Evolutionary conservation across 257 asterid genomes (phyloP), one percentile per base, ranked within the genome.

Genomic region (Ilex asprella): DNA sequence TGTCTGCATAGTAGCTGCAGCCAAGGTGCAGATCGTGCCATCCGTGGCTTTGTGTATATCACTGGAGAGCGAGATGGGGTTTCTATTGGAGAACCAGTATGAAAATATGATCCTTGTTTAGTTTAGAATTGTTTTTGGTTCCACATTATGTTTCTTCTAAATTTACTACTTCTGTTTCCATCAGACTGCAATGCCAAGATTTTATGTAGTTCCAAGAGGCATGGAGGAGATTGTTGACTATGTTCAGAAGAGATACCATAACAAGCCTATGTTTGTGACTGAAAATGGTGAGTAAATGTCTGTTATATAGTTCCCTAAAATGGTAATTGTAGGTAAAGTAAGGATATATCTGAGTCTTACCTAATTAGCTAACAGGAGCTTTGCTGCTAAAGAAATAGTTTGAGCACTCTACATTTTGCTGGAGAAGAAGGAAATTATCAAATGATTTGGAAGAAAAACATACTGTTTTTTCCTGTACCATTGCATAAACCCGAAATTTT

Each of bases 31-130:
- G 76, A 89, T 59, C 89, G 84, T 27, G 74, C 92, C 2, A 69
- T 88, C 62, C 66, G 64, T 16, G 95, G 95, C n/a, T 85, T 78
- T 56, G 77, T 82, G 55, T 56, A 35, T 58, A 69, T 79, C 12
- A 63, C 70, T 5, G 77, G 66, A 49, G 71, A 72, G 31, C 77
- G 78, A 57, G 54, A 89, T 56, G 98, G 97, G 2, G 77, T 86
- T 59, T 30, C 67, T 6, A 91, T 91, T n/a, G 96, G 98, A 29
- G 95, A 83, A 44, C 84, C 55, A 30, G 98, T 88, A 81, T 5
- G 78, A 62, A 16, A 58, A 21, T 44, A 31, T 49, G 5, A 11
- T 49, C 5, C 16, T 49, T 49, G 16, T 58, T 31, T 58, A 10
- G 31, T 49, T 58, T 50, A 7, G 3, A 12, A 11, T 0, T 11